phyloP scores from a whole-genome alignment of 371 early-diverging fungal species.

The Mucor circinelloides region DNA sequence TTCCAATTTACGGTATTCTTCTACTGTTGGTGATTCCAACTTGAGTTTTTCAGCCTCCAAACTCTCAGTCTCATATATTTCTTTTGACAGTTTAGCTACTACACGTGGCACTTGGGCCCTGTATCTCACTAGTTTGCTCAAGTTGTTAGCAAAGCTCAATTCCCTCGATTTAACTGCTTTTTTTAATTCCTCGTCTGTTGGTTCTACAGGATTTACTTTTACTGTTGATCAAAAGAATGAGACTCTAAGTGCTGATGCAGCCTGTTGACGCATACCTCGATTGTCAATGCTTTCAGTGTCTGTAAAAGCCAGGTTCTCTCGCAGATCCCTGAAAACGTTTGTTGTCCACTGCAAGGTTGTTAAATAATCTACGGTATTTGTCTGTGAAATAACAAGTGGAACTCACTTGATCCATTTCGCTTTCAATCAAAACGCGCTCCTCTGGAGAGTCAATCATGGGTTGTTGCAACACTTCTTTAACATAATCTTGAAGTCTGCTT shows the following conservation, averaged over 20 bases:
- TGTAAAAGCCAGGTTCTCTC: neutral
- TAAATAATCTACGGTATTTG: too few relatives aligned
- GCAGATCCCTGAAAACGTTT: neutral
- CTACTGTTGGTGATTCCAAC: neutral
- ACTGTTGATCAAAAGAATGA: neutral
- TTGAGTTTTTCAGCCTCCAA: neutral
- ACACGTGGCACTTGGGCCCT: neutral
- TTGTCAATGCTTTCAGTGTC: neutral
- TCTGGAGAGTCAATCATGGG: neutral
- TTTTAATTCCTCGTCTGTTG: constrained; percentile 1
- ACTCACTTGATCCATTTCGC: neutral
- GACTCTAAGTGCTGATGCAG: neutral
- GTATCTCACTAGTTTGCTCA: neutral
- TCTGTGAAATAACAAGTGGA: too few relatives aligned
- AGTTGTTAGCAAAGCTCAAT: neutral
- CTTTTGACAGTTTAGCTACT: neutral
- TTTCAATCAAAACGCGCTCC: neutral
- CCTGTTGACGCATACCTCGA: too few relatives aligned
- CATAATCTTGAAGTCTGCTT: neutral
- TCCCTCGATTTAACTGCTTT: neutral
- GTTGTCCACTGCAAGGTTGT: neutral
- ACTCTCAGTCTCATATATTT: neutral
- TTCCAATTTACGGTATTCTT: neutral
- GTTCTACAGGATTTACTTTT: neutral
- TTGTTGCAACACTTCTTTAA: neutral